These are phyloP conservation scores for Yamadazyma songkhlaensis DNA, from an alignment of 1,139 yeast species.

Conservation along the genomic window DNA sequence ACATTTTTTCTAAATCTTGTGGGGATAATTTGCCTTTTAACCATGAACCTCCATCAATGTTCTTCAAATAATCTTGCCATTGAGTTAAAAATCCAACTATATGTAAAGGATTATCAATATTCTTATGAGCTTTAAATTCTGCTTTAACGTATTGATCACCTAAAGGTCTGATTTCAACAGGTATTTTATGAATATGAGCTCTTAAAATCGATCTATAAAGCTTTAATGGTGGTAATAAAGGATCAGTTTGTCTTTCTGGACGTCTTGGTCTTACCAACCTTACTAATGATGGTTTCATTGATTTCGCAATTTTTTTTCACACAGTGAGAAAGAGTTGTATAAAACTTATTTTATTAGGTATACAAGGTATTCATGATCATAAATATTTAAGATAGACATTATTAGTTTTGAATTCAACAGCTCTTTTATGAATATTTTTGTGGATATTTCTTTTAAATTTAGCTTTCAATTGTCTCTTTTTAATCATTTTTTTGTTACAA, in stretches of 20 bases:
- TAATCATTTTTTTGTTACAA: conserved; percentile 11
- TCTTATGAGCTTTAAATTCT: conserved; percentile 85
- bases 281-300: conserved; percentile 51
- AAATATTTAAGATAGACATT: conserved; percentile 15
- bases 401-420: conserved; percentile 13
- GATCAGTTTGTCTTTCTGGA: conserved; percentile 50
- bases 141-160: conserved; percentile 90
- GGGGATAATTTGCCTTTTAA: conserved; percentile 62
- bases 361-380: conserved; percentile 12
- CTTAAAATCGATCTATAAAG: conserved; percentile 76
- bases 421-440: conserved; percentile 17
- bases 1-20: conserved; percentile 72
- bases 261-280: conserved; percentile 56
- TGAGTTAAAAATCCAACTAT: conserved; percentile 89
- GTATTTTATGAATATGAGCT: conserved; percentile 67
- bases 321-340: not conserved
- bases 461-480: conserved; percentile 18
- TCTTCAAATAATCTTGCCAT: conserved; percentile 88
- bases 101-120: conserved; percentile 83
- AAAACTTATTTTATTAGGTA: conserved; percentile 10
- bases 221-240: conserved; percentile 76
- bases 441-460: conserved; percentile 18
- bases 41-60: conserved; percentile 79
- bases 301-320: conserved; percentile 1
- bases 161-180: conserved; percentile 64